phyloP scores from a whole-genome alignment of 2,329 filamentous ascomycete species.

The Aspergillus uvarum region DNA sequence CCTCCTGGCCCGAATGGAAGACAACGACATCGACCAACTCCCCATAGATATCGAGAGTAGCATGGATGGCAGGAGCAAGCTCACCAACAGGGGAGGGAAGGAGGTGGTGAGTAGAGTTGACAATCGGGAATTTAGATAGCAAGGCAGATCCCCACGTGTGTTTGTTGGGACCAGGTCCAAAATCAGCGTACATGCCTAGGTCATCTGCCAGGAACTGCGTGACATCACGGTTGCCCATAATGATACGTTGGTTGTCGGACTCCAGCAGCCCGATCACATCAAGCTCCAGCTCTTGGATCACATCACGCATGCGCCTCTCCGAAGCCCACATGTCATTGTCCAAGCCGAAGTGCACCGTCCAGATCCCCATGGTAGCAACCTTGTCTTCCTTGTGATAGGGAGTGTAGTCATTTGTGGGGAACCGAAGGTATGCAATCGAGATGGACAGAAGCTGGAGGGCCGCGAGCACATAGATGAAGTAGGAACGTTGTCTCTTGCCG shows the following conservation, averaged over 20 bases:
- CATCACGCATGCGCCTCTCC: slow-evolving; percentile 86
- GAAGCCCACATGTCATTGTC: slow-evolving; percentile 99
- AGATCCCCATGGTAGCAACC: slow-evolving; percentile 89
- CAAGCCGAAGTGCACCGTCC: slow-evolving; percentile 97
- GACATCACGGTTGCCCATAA: slow-evolving; percentile 97
- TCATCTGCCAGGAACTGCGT: slow-evolving; percentile 95
- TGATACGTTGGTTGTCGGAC: slow-evolving; percentile 91
- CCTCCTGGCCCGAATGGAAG: slow-evolving; percentile 97
- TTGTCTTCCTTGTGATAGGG: slow-evolving; percentile 88
- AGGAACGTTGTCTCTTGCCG: slow-evolving; percentile 57
- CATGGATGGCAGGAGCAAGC: slow-evolving; percentile 91
- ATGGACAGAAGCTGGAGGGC: slow-evolving; percentile 77
- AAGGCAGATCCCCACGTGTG: slow-evolving; percentile 96
- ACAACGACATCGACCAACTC: slow-evolving; percentile 90
- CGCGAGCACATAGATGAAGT: slow-evolving; percentile 71
- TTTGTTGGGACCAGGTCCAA: slow-evolving; percentile 95
- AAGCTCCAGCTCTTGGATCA: slow-evolving; percentile 91
- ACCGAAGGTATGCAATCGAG: slow-evolving; percentile 80
- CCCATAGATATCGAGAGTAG: slow-evolving; percentile 92
- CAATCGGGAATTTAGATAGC: slow-evolving; percentile 93
- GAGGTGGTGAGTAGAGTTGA: slow-evolving; percentile 95
- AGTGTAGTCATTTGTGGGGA: slow-evolving; percentile 87
- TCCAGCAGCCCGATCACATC: slow-evolving; percentile 95
- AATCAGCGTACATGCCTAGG: slow-evolving; percentile 98
- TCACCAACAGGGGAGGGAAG: slow-evolving; percentile 92